Evolutionary conservation across 129 eudicot species (phyloP).

Genomic region (Chrysanthemum makinoi): DNA sequence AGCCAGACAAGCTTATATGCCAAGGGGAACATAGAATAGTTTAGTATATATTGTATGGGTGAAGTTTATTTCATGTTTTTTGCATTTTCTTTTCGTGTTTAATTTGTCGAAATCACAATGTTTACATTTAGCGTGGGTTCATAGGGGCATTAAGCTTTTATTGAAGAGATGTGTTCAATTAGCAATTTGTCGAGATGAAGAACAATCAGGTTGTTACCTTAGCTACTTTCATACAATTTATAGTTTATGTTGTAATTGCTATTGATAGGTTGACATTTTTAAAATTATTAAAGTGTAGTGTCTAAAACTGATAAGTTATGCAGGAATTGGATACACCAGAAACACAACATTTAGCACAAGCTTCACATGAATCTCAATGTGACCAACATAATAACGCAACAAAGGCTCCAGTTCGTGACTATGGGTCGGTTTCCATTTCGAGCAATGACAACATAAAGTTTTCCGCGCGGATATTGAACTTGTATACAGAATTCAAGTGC

Average conservation of each 20-base stretch:
- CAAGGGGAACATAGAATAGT: too few species aligned
- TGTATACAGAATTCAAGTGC: slow-evolving; percentile 46
- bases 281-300: slow-evolving; percentile 1
- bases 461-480: slow-evolving; percentile 96
- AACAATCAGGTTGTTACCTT: slow-evolving; percentile 34
- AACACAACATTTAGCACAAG: slow-evolving; percentile 48
- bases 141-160: slow-evolving; percentile 14
- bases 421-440: slow-evolving; percentile 82
- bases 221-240: background rate
- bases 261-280: slow-evolving; percentile 1
- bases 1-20: too few species aligned
- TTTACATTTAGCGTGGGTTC: background rate
- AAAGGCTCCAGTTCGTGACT: slow-evolving; percentile 73
- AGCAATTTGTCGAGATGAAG: slow-evolving; percentile 47
- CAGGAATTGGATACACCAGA: slow-evolving; percentile 75
- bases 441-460: slow-evolving; percentile 85
- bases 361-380: slow-evolving; percentile 77
- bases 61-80: too few species aligned
- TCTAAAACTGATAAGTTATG: slow-evolving; percentile 25
- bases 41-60: too few species aligned
- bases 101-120: slow-evolving; percentile 21
- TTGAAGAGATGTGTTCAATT: slow-evolving; percentile 36
- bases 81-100: background rate
- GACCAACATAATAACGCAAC: slow-evolving; percentile 65
- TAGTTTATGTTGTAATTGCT: background rate